These are phyloP conservation scores for Arthrobotrys megalospora DNA, from an alignment of 2,329 filamentous ascomycete species.

Conservation along the genomic window DNA sequence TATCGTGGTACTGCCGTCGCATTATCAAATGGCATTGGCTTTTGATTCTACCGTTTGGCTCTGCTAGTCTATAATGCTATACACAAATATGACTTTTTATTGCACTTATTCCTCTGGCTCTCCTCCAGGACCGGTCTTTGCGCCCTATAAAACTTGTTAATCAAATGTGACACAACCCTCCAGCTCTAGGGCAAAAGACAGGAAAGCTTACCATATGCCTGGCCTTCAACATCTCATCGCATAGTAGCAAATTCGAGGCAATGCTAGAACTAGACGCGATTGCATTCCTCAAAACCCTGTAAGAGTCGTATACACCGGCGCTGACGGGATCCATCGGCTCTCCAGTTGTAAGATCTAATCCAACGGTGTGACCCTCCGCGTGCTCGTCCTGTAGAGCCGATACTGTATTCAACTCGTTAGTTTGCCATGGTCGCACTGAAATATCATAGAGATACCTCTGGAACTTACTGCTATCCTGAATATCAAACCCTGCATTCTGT, in stretches of 20 bases:
- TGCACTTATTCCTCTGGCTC: slow-evolving; percentile 59
- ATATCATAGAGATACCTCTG: neutral
- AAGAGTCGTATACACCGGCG: slow-evolving; percentile 94
- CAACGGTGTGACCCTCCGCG: slow-evolving; percentile 85
- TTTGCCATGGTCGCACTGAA: slow-evolving; percentile 53
- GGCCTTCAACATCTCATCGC: slow-evolving; percentile 97
- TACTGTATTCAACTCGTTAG: slow-evolving; percentile 71
- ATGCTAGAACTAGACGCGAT: slow-evolving; percentile 95
- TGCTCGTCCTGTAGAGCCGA: slow-evolving; percentile 89
- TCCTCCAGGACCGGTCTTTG: slow-evolving; percentile 62
- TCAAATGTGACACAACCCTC: neutral
- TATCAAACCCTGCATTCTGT: slow-evolving; percentile 94
- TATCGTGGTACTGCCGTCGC: slow-evolving; percentile 1
- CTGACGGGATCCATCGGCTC: slow-evolving; percentile 95
- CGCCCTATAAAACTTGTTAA: slow-evolving; percentile 56
- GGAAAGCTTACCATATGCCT: slow-evolving; percentile 81
- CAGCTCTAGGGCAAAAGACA: neutral
- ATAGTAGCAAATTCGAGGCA: slow-evolving; percentile 92
- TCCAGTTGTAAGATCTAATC: slow-evolving; percentile 87
- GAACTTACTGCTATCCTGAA: slow-evolving; percentile 90
- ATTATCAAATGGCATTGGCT: slow-evolving; percentile 33
- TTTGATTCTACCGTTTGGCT: slow-evolving; percentile 43
- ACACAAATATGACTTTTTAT: slow-evolving; percentile 32
- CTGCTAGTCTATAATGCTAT: slow-evolving; percentile 51
- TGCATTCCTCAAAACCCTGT: slow-evolving; percentile 92